Conservation (phyloP, 306 rosid genomes). For the Lablab purpureus region DNA sequence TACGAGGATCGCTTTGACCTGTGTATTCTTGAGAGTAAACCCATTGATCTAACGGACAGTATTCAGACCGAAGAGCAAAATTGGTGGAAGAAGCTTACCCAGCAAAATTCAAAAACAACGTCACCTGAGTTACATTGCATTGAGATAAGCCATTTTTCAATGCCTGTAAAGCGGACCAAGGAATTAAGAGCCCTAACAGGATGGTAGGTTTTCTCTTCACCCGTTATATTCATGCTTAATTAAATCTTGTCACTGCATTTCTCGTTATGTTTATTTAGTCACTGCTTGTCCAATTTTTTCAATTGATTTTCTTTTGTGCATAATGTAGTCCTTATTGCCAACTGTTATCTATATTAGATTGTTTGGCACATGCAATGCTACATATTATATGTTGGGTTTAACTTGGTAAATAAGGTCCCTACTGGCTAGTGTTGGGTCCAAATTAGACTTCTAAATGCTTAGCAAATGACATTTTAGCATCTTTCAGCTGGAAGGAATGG, state of each 20-base stretch:
- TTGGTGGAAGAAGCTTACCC: slow-evolving; percentile 81
- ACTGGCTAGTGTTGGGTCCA: background rate
- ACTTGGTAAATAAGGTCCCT: slow-evolving; percentile 1
- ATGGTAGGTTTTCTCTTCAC: slow-evolving; percentile 65
- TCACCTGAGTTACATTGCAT: slow-evolving; percentile 51
- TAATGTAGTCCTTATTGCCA: slow-evolving; percentile 21
- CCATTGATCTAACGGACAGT: slow-evolving; percentile 57
- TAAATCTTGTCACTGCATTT: slow-evolving; percentile 11
- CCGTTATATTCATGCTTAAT: slow-evolving; percentile 18
- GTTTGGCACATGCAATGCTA: slow-evolving; percentile 25
- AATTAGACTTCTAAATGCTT: slow-evolving; percentile 24
- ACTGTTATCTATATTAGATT: slow-evolving; percentile 24
- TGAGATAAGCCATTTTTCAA: slow-evolving; percentile 62
- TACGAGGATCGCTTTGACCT: slow-evolving; percentile 94
- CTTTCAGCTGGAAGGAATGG: background rate
- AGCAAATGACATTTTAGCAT: slow-evolving; percentile 16
- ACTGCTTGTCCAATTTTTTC: slow-evolving; percentile 3
- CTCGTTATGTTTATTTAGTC: background rate
- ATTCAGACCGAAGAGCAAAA: slow-evolving; percentile 55
- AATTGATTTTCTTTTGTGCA: background rate
- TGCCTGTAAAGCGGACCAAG: slow-evolving; percentile 84
- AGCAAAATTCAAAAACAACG: slow-evolving; percentile 49
- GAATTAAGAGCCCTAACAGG: slow-evolving; percentile 86
- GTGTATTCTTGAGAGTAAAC: slow-evolving; percentile 65
- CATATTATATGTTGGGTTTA: slow-evolving; percentile 14